Base-by-base conservation (phyloP, 2,329 filamentous ascomycete genomes). In the Diaporthe vaccinii region DNA sequence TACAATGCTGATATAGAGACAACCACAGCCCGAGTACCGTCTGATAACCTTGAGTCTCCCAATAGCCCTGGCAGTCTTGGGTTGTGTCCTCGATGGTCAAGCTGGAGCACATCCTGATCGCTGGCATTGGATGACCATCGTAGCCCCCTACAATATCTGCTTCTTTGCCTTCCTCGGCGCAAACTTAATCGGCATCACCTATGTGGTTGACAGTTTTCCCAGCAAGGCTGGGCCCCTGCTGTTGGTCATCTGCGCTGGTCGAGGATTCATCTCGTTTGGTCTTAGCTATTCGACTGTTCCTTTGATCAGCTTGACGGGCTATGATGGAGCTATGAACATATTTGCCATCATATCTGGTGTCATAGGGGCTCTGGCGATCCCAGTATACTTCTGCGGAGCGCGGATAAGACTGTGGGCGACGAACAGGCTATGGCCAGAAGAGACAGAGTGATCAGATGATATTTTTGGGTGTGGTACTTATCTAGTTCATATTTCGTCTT, bases 121-220 rank as follows among this genome's bases (percentile, higher is more conserved):
- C 6, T 62, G 59, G 59, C 39, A 65, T 65, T 65, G 59, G 59
- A 65, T 65, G 59, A 34, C 59, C 8, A 65, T 49, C 14, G 61
- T 49, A 0, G 61, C 61, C 1, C 61, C 41, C 20, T 49, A 46
- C 17, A 46, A 65, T 9, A 1, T 49, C 8, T 25, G 61, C 17
- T 65, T 46, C 41, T 49, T 65, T 41, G 41, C 61, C 3, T 49
- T 65, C 41, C 28, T 65, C 8, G 41, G 41, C 0, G 41, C 61
- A 0, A 65, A 34, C 10, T 10, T 65, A 1, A 34, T 65, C 17
- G 41, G 41, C 9, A 65, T 65, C 28, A 49, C 61, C 15, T 65
- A 65, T 20, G 41, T 34, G 39, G 10, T 49, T 34, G 41, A 49
- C 41, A 65, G 41, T 49, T 65, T 65, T 4, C 61, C 25, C 1